Evolutionary conservation across 2,329 filamentous ascomycete species (phyloP), one percentile per base, ranked within the genome.

Genomic region (Myriangium duriaei): DNA sequence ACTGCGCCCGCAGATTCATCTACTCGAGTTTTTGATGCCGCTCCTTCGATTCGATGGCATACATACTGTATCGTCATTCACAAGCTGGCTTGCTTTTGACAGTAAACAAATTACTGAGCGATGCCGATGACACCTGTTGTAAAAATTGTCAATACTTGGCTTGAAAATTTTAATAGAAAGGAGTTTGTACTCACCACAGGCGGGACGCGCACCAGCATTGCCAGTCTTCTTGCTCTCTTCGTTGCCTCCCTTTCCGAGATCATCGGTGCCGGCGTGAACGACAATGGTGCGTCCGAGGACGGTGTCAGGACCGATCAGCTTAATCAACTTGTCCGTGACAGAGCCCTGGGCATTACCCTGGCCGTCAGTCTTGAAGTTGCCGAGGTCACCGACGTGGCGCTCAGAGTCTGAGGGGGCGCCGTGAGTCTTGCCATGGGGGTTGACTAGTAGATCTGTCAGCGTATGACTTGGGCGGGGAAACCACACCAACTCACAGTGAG

Each of bases 201-300:
- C 91, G 60, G 91, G 91, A 59, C 91, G 84, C 53, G 69, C 63
- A 55, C 91, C 91, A 59, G 91, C 91, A 63, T 96, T 98, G 51
- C 91, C 91, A 49, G 91, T 98, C 80, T 92, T 95, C 72, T 92
- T 85, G 57, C 85, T 94, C 72, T 96, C 86, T 68, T 88, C 84
- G 68, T 83, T 79, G 52, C 68, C 83, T 56, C 86, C 86, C 73
- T 82, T 83, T 65, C 91, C 91, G 49, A 98, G 84, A 60, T 98
- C 91, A 60, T 98, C 91, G 51, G 88, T 96, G 61, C 91, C 91
- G 52, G 71, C 79, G 71, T 98, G 91, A 56, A 92, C 76, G 55
- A 98, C 91, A 46, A 98, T 74, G 50, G 91, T 96, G 59, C 91
- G 87, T 65, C 91, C 91, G 55, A 98, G 79, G 55, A 98, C 76